Conservation (phyloP, 2,329 filamentous ascomycete genomes). For the Amesomyces nigricolor region DNA sequence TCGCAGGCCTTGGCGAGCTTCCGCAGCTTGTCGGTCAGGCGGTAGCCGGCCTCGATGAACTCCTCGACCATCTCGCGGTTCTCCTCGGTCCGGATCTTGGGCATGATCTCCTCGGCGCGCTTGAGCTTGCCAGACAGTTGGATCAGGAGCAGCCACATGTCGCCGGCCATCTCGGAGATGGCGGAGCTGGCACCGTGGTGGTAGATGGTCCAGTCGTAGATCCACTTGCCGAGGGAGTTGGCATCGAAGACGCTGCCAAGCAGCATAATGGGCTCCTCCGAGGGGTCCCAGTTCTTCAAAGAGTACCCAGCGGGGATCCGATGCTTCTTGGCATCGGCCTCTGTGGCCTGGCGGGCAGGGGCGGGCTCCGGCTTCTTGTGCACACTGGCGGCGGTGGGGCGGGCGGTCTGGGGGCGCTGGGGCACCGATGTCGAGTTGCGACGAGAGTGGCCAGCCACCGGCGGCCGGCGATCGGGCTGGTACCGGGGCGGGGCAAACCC, state of each 20-base stretch:
- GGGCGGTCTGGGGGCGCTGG: slow-evolving; percentile 48
- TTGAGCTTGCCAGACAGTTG: slow-evolving; percentile 92
- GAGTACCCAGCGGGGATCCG: slow-evolving; percentile 86
- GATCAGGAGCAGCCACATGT: slow-evolving; percentile 92
- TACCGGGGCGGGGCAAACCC: slow-evolving; percentile 41
- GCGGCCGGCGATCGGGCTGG: slow-evolving; percentile 36
- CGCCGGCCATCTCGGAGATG: slow-evolving; percentile 85
- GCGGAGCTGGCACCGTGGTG: slow-evolving; percentile 75
- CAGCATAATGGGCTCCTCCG: slow-evolving; percentile 87
- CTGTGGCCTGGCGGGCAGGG: slow-evolving; percentile 46
- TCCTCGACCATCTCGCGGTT: slow-evolving; percentile 79
- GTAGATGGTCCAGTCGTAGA: slow-evolving; percentile 98
- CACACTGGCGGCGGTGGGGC: slow-evolving; percentile 36
- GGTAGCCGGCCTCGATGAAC: slow-evolving; percentile 83
- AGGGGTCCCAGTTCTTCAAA: slow-evolving; percentile 96
- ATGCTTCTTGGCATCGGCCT: slow-evolving; percentile 56
- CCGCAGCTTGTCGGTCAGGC: slow-evolving; percentile 78
- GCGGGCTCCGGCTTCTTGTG: slow-evolving; percentile 36
- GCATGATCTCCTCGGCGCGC: slow-evolving; percentile 72
- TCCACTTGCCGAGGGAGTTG: slow-evolving; percentile 97
- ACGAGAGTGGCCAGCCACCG: slow-evolving; percentile 38
- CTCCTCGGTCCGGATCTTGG: slow-evolving; percentile 65
- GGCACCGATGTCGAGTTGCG: slow-evolving; percentile 46
- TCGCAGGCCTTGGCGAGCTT: slow-evolving; percentile 87
- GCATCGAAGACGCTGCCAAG: slow-evolving; percentile 95